Evolutionary conservation across 257 asterid species (phyloP), one percentile per base, ranked within the genome.

Genomic region (Orobanche coerulescens): DNA sequence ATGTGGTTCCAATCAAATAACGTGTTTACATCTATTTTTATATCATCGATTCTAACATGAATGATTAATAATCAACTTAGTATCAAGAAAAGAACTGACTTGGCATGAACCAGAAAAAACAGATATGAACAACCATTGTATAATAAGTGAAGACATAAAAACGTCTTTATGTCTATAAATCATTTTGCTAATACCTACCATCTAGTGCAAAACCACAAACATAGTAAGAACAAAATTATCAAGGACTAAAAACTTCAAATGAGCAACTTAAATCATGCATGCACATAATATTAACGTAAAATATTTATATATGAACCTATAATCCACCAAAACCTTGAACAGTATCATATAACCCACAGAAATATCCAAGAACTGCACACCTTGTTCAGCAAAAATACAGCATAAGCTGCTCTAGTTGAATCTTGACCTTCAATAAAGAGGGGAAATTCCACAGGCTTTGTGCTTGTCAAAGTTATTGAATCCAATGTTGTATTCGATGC

Each of bases 381-480:
- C 98, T 92, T 92, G 81, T 88, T 92, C 67, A 92, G 87, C 82
- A 92, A 82, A 82, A 92, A 92, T 61, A 92, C 90, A 57, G 94
- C 98, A 65, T 92, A 92, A 20, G 96, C 98, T 72, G 98, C 94
- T 81, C 98, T 88, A 50, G 96, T 92, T 43, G 95, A 84, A 68
- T 92, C 98, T 76, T 88, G 96, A 64, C 96, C 95, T 81, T 92
- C 95, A 55, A 88, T 64, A 54, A 86, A 88, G 65, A 92, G 84
- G 69, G 98, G 96, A 51, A 92, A 92, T 62, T 92, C 96, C 56
- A 79, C 88, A 6, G 87, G 81, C 63, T 83, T 86, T 13, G 71
- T 68, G 73, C 73, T 84, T 30, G 86, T 72, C 15, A 74, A 70
- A 65, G 61, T 58, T 70, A 44, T 25, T 4, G 90, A 72, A 73